Percentiles rank a stretch among this genome's conserved stretches.
Evolutionary conservation across 2,329 filamentous ascomycete species (phyloP).

Genomic region (Scedosporium boydii): DNA sequence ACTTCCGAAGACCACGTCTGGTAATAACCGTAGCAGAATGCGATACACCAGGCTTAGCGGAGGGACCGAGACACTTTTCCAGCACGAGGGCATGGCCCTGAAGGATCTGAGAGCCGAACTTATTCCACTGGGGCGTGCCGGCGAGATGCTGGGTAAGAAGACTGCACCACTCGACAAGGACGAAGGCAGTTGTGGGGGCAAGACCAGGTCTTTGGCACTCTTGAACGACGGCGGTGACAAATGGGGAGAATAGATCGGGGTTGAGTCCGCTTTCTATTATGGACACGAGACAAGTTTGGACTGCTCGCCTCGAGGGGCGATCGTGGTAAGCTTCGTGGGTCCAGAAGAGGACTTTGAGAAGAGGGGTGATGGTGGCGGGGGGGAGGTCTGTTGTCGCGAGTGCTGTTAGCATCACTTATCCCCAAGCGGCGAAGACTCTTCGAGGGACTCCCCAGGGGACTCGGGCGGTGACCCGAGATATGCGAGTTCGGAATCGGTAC

Average conservation of each 20-base stretch:
- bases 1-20: conserved; percentile 66
- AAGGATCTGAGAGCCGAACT: conserved; percentile 56
- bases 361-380: conserved; percentile 35
- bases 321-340: conserved; percentile 86
- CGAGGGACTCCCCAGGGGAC: not conserved
- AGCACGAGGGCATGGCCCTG: conserved; percentile 62
- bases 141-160: conserved; percentile 65
- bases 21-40: conserved; percentile 69
- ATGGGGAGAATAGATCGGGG: conserved; percentile 36
- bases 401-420: too few relatives aligned
- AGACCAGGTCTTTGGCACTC: conserved; percentile 72
- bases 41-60: conserved; percentile 53
- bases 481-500: conserved; percentile 28
- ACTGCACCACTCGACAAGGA: conserved; percentile 83
- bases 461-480: not conserved
- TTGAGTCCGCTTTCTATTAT: conserved; percentile 52
- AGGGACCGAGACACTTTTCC: conserved; percentile 65
- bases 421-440: not conserved
- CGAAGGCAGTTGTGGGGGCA: conserved; percentile 72
- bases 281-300: conserved; percentile 67
- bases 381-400: conserved; percentile 30
- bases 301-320: conserved; percentile 71
- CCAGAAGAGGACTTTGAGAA: conserved; percentile 70
- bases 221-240: conserved; percentile 57
- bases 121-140: conserved; percentile 51